Evolutionary conservation across 2,329 filamentous ascomycete species (phyloP), one percentile per base, ranked within the genome.

Genomic region (Aspergillus fumigatiaffinis): DNA sequence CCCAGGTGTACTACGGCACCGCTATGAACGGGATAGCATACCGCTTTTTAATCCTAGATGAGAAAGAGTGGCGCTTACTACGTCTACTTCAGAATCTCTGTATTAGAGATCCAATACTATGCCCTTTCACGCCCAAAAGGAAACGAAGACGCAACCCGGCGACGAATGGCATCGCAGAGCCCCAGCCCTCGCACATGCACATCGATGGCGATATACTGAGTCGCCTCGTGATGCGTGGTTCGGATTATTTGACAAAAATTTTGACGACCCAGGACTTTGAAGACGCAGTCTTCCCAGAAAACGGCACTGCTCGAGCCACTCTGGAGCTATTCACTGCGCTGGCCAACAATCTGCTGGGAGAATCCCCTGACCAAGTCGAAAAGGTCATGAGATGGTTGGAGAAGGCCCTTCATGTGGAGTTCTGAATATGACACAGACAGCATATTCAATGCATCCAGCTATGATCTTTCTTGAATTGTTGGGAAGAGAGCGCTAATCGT

Each of bases 1-100:
- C 75, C 6, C 74, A 77, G 4, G 83, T 86, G 59, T 86, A 56
- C 70, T 92, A 76, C 35, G 90, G 89, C 1, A 78, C 87, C 6
- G 84, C 83, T 6, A 80, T 91, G 35, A 85, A 90, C 66, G 90
- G 90, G 1, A 85, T 87, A 0, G 66, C 92, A 25, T 84, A 84
- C 60, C 84, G 88, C 55, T 88, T 97, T 64, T 83, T 83, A 1
- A 75, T 92, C 14, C 75, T 97, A 0, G 77, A 80, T 9, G 66
- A 82, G 20, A 73, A 82, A 2, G 82, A 87, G 7, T 89, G 88
- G 84, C 80, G 81, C 6, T 78, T 96, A 3, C 79, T 97, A 4
- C 82, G 82, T 56, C 85, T 93, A 60, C 69, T 97, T 1, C 87
- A 95, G 67, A 87, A 88, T 57, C 70, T 95, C 50, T 85, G 84